phyloP scores from a whole-genome alignment of 257 asterid species.

The Solanum bukasovii region DNA sequence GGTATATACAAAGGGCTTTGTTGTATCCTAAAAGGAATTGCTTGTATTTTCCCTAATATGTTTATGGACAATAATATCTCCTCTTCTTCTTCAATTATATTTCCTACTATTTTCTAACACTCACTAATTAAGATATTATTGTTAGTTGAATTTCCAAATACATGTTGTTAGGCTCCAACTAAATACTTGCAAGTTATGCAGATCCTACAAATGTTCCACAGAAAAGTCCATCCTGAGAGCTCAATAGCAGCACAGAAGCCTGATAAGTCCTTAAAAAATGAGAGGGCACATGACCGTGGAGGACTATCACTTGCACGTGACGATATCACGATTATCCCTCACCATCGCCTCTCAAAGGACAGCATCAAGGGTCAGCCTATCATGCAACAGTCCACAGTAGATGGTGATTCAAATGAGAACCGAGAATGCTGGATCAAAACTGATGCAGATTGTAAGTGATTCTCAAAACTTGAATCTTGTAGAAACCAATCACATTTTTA shows the following conservation, averaged over 20 bases:
- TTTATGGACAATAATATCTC: background rate
- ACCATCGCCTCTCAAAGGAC: constrained; percentile 31
- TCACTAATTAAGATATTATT: background rate
- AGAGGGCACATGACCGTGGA: constrained; percentile 26
- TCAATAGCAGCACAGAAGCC: constrained; percentile 19
- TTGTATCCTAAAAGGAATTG: background rate
- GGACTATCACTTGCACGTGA: constrained; percentile 36
- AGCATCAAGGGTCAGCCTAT: constrained; percentile 31
- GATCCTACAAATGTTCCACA: constrained; percentile 81
- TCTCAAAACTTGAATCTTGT: background rate
- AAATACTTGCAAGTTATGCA: constrained; percentile 21
- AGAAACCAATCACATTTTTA: background rate
- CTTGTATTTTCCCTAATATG: background rate
- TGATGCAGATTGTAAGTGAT: constrained; percentile 84
- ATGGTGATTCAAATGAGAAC: constrained; percentile 29
- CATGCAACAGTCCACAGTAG: constrained; percentile 19
- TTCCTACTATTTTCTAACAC: background rate
- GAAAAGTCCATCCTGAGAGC: constrained; percentile 95
- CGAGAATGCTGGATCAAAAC: constrained; percentile 82
- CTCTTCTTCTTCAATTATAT: background rate
- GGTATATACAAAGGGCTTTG: background rate
- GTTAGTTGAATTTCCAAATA: background rate
- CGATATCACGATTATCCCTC: constrained; percentile 61
- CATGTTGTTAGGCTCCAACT: background rate
- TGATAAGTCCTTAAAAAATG: constrained; percentile 28